Conservation (phyloP, 495 filamentous ascomycete species). For the Evernia prunastri region DNA sequence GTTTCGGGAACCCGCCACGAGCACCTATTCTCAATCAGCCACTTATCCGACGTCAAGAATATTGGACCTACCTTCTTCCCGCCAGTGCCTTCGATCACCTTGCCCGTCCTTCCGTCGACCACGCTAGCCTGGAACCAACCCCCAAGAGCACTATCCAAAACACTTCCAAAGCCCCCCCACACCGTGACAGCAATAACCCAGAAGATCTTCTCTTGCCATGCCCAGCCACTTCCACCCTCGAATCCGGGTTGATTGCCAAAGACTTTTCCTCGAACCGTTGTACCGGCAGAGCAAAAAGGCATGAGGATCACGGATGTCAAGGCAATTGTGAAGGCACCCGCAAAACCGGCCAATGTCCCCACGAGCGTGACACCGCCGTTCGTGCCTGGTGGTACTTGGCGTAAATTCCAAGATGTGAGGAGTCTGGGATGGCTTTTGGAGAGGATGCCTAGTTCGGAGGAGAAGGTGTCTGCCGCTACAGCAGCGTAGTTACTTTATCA, state of each 20-base stretch:
- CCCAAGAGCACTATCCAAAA: constrained; percentile 82
- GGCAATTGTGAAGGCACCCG: constrained; percentile 69
- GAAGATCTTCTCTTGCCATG: constrained; percentile 41
- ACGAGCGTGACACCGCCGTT: constrained; percentile 80
- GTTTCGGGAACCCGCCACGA: constrained; percentile 15
- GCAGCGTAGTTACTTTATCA: constrained; percentile 68
- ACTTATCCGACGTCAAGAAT: constrained; percentile 24
- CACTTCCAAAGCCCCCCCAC: constrained; percentile 69
- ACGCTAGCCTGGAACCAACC: constrained; percentile 83
- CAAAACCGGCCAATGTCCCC: constrained; percentile 65
- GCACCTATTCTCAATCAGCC: constrained; percentile 16
- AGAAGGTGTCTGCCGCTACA: constrained; percentile 88
- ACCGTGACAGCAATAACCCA: constrained; percentile 56
- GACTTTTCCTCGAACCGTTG: constrained; percentile 17
- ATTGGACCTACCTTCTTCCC: constrained; percentile 61
- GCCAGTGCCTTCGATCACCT: constrained; percentile 82
- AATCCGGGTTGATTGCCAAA: constrained; percentile 21
- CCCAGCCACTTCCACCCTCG: constrained; percentile 39
- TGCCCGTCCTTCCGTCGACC: constrained; percentile 71
- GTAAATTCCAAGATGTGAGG: constrained; percentile 72
- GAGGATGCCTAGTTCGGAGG: constrained; percentile 90
- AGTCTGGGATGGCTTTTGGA: constrained; percentile 68
- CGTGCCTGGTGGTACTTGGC: constrained; percentile 77
- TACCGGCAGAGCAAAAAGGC: constrained; percentile 53
- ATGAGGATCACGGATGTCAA: constrained; percentile 56